Evolutionary conservation across 352 stramenopile species (phyloP).

Genomic region (Pythium apleroticum): DNA sequence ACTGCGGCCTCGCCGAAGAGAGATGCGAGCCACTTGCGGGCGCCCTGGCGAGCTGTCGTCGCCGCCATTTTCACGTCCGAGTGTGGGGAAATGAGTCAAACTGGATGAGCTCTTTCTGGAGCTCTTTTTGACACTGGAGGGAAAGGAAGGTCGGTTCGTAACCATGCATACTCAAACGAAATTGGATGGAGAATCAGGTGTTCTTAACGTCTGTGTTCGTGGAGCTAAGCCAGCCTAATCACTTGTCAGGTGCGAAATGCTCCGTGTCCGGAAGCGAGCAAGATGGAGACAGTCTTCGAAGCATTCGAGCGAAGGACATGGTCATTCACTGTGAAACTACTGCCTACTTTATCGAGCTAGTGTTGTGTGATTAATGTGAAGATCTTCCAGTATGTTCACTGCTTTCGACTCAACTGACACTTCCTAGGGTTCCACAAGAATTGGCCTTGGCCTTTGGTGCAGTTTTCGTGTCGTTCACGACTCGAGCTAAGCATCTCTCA

Average conservation of each 20-base stretch:
- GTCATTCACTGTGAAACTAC: too few species aligned
- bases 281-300: neutral
- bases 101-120: neutral
- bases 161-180: conserved; percentile 14
- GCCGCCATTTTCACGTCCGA: conserved; percentile 38
- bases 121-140: conserved; percentile 1
- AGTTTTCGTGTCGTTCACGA: too few species aligned
- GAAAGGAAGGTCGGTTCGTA: conserved; percentile 5
- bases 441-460: too few species aligned
- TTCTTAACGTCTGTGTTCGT: neutral
- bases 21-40: conserved; percentile 81
- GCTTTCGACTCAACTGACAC: too few species aligned
- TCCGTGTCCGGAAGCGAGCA: too few species aligned
- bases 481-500: too few species aligned
- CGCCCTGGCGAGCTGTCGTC: conserved; percentile 46
- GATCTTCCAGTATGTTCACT: too few species aligned
- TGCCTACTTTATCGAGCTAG: too few species aligned
- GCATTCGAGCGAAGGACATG: too few species aligned
- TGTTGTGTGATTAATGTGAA: too few species aligned
- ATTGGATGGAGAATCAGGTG: neutral
- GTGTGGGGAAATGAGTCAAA: neutral
- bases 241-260: too few species aligned
- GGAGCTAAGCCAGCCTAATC: neutral
- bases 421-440: too few species aligned
- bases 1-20: conserved; percentile 61